A percentile compares a stretch with the other conserved stretches of the same genome.
Evolutionary conservation across 345 rosid species (phyloP).

Genomic region (Theobroma cacao): DNA sequence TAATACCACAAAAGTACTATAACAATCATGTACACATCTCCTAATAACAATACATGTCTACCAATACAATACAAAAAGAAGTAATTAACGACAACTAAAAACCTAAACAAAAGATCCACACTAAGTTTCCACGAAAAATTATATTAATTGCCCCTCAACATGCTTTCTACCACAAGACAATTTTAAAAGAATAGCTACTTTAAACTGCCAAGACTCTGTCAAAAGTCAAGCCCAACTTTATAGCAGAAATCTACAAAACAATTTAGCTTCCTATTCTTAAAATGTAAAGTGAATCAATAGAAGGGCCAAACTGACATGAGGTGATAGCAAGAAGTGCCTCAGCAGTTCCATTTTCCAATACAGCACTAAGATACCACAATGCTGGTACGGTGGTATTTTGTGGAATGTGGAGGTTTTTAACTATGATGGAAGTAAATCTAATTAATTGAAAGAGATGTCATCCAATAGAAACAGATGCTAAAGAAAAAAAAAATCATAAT

Average conservation of each 20-base stretch:
- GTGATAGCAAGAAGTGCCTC: not conserved
- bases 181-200: not conserved
- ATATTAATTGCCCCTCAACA: not conserved
- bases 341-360: not conserved
- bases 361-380: not conserved
- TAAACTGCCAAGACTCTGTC: not conserved
- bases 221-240: no score
- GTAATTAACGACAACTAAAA: not conserved
- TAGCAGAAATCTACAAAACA: not conserved
- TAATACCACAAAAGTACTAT: no score
- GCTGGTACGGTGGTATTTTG: not conserved
- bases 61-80: no score
- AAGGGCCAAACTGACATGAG: not conserved
- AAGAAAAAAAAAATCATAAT: not conserved
- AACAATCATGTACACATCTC: no score
- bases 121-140: not conserved
- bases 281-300: not conserved
- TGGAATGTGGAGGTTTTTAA: not conserved
- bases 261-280: not conserved
- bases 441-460: not conserved
- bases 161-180: not conserved
- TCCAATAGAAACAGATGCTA: not conserved
- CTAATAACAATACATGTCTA: no score
- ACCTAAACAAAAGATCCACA: not conserved
- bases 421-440: not conserved